phyloP scores from a whole-genome alignment of 2,329 filamentous ascomycete genomes.

The Fusarium liriodendri region DNA sequence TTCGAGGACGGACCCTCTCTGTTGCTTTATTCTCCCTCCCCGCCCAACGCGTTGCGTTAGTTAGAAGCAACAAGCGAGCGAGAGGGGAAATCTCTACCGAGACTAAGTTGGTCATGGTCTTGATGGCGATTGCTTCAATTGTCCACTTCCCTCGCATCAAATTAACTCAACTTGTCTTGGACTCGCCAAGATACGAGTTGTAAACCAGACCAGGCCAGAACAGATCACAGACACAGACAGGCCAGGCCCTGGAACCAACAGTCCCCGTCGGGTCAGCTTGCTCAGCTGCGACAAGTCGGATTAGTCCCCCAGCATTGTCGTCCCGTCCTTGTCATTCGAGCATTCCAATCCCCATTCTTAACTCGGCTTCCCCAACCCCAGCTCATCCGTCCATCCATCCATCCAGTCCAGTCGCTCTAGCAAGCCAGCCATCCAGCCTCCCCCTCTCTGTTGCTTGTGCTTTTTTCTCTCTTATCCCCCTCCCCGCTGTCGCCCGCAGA shows the following conservation, averaged over 20 bases:
- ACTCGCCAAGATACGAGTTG: neutral
- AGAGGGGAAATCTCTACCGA: neutral
- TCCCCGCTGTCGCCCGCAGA: slow-evolving; percentile 21
- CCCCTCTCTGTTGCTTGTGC: slow-evolving; percentile 11
- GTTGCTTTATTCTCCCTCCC: slow-evolving; percentile 23
- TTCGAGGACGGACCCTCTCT: slow-evolving; percentile 7
- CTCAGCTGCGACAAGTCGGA: neutral
- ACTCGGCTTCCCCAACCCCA: slow-evolving; percentile 29
- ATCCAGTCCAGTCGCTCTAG: neutral
- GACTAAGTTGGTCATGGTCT: slow-evolving; percentile 4
- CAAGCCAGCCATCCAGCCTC: neutral
- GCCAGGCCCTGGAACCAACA: neutral
- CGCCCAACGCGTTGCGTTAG: slow-evolving; percentile 23
- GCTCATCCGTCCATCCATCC: neutral
- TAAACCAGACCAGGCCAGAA: neutral
- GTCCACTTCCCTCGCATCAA: neutral
- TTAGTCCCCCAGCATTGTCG: neutral
- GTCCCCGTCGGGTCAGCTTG: neutral
- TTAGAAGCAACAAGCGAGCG: slow-evolving; percentile 15
- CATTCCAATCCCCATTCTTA: slow-evolving; percentile 37
- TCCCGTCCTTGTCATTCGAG: slow-evolving; percentile 16
- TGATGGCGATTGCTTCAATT: neutral
- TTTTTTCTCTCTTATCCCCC: slow-evolving; percentile 12
- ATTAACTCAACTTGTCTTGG: neutral
- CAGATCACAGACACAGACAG: neutral